Conservation (phyloP, 169 alveolate species). For the Hepatocystis sp. region DNA sequence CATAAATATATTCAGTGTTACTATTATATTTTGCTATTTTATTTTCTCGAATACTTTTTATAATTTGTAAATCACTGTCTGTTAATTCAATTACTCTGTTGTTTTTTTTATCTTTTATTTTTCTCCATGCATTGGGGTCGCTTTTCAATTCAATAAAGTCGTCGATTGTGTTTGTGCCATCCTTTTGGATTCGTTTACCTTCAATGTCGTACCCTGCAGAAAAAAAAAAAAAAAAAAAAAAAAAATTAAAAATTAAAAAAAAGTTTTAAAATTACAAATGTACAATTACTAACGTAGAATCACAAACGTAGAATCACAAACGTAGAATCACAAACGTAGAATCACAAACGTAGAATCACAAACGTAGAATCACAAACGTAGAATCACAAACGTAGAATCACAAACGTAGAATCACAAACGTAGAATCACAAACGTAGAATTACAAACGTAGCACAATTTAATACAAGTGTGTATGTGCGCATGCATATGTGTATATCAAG, state of each 20-base stretch:
- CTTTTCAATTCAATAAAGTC: conserved; percentile 47
- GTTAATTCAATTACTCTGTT: conserved; percentile 49
- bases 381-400: no score
- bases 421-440: no score
- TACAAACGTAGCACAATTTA: no score
- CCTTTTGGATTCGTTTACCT: conserved; percentile 50
- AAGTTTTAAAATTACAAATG: no score
- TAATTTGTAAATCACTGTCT: conserved; percentile 44
- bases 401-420: no score
- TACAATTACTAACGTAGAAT: no score
- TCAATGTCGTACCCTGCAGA: conserved; percentile 50
- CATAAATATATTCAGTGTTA: conserved; percentile 47
- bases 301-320: no score
- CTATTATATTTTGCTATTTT: conserved; percentile 35
- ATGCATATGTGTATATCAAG: no score
- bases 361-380: no score
- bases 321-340: no score
- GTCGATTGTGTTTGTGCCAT: conserved; percentile 38
- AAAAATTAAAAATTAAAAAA: no score
- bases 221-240: background rate
- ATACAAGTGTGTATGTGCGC: conserved; percentile 1
- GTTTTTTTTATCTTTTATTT: conserved; percentile 71
- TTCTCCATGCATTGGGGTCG: conserved; percentile 53
- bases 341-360: no score
- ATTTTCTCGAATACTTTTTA: conserved; percentile 52